Evolutionary conservation across 257 asterid genomes (phyloP).

Genomic region (Gentiana straminea): DNA sequence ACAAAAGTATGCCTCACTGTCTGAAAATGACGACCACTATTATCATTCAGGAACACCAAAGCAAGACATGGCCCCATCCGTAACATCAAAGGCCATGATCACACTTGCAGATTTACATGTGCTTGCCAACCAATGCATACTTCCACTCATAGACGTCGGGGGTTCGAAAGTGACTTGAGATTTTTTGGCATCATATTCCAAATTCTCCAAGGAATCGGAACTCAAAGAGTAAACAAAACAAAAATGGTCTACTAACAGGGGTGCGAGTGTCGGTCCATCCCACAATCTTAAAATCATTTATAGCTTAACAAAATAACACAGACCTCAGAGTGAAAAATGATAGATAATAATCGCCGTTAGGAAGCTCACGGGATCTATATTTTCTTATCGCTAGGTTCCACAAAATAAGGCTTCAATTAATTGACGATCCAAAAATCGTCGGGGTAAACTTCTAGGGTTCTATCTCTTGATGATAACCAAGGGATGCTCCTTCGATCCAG

Average conservation of each 20-base stretch:
- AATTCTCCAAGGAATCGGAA: slow-evolving; percentile 1
- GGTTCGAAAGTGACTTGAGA: neutral
- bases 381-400: neutral
- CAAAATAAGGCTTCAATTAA: neutral
- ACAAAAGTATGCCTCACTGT: neutral
- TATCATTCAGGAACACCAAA: slow-evolving; percentile 1
- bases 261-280: too few relatives aligned
- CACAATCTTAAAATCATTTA: neutral
- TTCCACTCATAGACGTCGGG: neutral
- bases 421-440: too few relatives aligned
- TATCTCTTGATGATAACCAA: too few relatives aligned
- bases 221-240: neutral
- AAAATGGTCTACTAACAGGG: too few relatives aligned
- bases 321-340: neutral
- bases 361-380: neutral
- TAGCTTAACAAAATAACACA: neutral
- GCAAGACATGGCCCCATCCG: neutral
- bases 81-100: slow-evolving; percentile 1
- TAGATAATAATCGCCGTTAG: too few relatives aligned
- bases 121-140: slow-evolving; percentile 2
- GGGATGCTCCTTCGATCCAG: too few relatives aligned
- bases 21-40: neutral
- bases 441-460: too few relatives aligned
- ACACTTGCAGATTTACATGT: neutral
- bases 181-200: neutral